These are phyloP conservation scores for Coemansia sp. DNA, from an alignment of 192 early-diverging fungal species.

Conservation along the genomic window DNA sequence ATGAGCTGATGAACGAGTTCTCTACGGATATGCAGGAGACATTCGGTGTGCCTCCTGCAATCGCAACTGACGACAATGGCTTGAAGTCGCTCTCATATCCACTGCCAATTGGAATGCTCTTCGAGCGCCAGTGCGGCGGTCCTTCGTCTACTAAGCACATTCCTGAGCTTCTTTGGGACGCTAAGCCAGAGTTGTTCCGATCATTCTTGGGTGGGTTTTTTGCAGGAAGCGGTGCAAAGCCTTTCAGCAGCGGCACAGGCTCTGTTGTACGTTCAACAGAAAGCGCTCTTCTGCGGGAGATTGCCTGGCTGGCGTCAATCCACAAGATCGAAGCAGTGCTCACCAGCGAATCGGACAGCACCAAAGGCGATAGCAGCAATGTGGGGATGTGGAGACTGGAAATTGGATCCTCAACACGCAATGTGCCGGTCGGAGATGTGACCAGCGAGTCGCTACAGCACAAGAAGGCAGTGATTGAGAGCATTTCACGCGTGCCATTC, in stretches of 20 bases:
- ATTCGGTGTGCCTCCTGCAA: conserved; percentile 14
- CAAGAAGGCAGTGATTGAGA: conserved; percentile 25
- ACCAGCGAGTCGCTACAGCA: conserved; percentile 3
- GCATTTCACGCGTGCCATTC: conserved; percentile 39
- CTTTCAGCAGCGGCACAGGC: not conserved
- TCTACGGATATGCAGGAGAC: conserved; percentile 1
- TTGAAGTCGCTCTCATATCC: conserved; percentile 10
- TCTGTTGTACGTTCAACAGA: conserved; percentile 17
- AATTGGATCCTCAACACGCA: conserved; percentile 6
- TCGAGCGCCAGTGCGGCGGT: conserved; percentile 28
- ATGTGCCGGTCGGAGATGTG: not conserved
- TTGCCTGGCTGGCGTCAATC: conserved; percentile 51
- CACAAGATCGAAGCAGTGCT: conserved; percentile 28
- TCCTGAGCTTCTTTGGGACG: conserved; percentile 44
- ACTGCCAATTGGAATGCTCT: conserved; percentile 26
- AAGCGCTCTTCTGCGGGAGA: conserved; percentile 27
- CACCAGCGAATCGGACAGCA: not conserved
- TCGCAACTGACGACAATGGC: not conserved
- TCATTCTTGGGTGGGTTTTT: conserved; percentile 31
- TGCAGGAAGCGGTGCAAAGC: conserved; percentile 2
- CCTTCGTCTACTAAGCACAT: conserved; percentile 9
- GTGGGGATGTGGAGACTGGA: conserved; percentile 16
- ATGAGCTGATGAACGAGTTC: conserved; percentile 5
- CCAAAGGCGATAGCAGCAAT: not conserved
- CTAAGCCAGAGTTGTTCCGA: conserved; percentile 12